Conservation (phyloP, 176 grass and related monocot genomes). For the Urochloa ruziziensis region DNA sequence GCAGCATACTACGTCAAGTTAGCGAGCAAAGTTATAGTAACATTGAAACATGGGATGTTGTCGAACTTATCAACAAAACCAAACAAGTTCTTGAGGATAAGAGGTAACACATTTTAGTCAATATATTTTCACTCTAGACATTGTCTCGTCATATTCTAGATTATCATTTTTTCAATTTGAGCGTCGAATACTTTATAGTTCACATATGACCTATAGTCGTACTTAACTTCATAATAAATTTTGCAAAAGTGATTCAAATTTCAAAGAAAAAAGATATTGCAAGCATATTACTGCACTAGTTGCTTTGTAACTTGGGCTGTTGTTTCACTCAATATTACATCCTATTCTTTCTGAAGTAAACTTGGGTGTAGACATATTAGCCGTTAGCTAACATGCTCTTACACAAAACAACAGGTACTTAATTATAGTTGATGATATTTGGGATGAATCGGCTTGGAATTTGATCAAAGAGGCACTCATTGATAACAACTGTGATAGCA, state of each 20-base stretch:
- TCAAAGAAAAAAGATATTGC: neutral
- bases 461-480: neutral
- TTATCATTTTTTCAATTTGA: neutral
- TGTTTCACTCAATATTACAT: neutral
- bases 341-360: neutral
- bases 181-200: too few relatives aligned
- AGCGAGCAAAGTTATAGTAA: neutral
- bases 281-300: neutral
- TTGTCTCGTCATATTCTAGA: neutral
- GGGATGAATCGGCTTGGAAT: neutral
- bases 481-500: constrained; percentile 1
- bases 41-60: constrained; percentile 5
- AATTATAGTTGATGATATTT: constrained; percentile 33
- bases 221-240: neutral
- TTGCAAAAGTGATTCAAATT: neutral
- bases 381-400: neutral
- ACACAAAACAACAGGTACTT: constrained; percentile 1
- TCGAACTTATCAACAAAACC: constrained; percentile 26
- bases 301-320: neutral
- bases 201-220: too few relatives aligned
- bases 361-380: neutral
- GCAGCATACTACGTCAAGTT: constrained; percentile 30
- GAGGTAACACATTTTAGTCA: neutral
- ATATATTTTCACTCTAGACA: neutral
- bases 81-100: constrained; percentile 6